phyloP scores from a whole-genome alignment of 2,329 filamentous ascomycete species.

The Podosphaera xanthii region DNA sequence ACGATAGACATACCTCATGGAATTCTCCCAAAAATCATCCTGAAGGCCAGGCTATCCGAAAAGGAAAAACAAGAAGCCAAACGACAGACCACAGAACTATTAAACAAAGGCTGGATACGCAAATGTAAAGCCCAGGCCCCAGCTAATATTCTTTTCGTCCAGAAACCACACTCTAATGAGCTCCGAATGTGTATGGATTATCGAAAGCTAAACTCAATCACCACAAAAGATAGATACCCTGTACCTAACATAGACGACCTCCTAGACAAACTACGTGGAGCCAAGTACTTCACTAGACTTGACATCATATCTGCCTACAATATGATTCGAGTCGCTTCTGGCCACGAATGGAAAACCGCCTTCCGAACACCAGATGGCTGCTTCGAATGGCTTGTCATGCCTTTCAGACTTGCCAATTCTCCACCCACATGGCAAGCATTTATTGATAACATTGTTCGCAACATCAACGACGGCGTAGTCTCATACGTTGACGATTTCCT shows the following conservation, averaged over 20 bases:
- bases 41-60: background rate
- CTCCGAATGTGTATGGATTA: too few species aligned
- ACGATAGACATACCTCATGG: background rate
- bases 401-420: slow-evolving; percentile 1
- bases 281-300: background rate
- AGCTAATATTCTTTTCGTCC: too few species aligned
- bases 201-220: too few species aligned
- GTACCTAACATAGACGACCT: background rate
- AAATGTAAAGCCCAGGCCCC: too few species aligned
- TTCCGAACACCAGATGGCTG: background rate
- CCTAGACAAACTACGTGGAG: too few species aligned
- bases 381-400: slow-evolving; percentile 2
- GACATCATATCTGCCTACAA: slow-evolving; percentile 1
- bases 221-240: too few species aligned
- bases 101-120: too few species aligned
- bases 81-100: too few species aligned
- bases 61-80: background rate
- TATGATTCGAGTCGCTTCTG: background rate
- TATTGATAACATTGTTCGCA: background rate
- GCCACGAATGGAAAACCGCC: background rate
- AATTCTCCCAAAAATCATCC: background rate
- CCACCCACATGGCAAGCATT: slow-evolving; percentile 1
- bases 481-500: background rate
- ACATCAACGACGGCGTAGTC: background rate
- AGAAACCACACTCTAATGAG: too few species aligned